Conservation (phyloP, 306 rosid species). For the Prunus campanulata region DNA sequence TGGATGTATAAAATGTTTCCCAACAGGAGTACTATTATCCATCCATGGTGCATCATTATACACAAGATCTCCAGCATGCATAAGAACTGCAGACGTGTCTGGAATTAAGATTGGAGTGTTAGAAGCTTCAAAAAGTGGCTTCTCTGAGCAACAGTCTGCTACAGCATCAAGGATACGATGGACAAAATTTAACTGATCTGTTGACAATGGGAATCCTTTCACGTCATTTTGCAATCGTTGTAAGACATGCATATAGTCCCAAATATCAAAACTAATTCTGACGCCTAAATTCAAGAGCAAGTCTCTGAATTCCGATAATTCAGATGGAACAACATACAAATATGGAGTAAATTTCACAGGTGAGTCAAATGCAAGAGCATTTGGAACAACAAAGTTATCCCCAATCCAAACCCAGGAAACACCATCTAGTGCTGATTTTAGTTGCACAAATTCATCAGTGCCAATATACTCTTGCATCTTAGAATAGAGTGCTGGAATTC, state of each 20-base stretch:
- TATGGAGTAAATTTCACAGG: slow-evolving; percentile 96
- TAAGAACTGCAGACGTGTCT: slow-evolving; percentile 71
- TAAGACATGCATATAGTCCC: slow-evolving; percentile 67
- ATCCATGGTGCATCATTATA: slow-evolving; percentile 99
- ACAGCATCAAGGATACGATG: slow-evolving; percentile 85
- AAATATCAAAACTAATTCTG: slow-evolving; percentile 66
- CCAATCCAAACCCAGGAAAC: slow-evolving; percentile 98
- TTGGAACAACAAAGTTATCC: slow-evolving; percentile 84
- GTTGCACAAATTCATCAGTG: slow-evolving; percentile 40
- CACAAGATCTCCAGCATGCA: slow-evolving; percentile 65
- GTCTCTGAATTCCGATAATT: slow-evolving; percentile 76
- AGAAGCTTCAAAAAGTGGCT: slow-evolving; percentile 51
- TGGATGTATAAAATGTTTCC: slow-evolving; percentile 81
- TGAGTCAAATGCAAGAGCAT: slow-evolving; percentile 92
- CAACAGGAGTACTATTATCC: slow-evolving; percentile 63
- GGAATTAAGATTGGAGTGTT: slow-evolving; percentile 72
- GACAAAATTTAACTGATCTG: slow-evolving; percentile 84
- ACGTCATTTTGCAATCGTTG: slow-evolving; percentile 72
- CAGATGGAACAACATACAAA: slow-evolving; percentile 91
- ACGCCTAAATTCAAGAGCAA: slow-evolving; percentile 78
- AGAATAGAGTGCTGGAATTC: slow-evolving; percentile 65
- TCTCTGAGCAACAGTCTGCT: slow-evolving; percentile 71
- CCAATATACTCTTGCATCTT: slow-evolving; percentile 65
- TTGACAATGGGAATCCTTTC: slow-evolving; percentile 63
- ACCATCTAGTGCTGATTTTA: slow-evolving; percentile 60